These are phyloP conservation scores for Delonix regia DNA, from an alignment of 306 rosid species.

Conservation along the genomic window DNA sequence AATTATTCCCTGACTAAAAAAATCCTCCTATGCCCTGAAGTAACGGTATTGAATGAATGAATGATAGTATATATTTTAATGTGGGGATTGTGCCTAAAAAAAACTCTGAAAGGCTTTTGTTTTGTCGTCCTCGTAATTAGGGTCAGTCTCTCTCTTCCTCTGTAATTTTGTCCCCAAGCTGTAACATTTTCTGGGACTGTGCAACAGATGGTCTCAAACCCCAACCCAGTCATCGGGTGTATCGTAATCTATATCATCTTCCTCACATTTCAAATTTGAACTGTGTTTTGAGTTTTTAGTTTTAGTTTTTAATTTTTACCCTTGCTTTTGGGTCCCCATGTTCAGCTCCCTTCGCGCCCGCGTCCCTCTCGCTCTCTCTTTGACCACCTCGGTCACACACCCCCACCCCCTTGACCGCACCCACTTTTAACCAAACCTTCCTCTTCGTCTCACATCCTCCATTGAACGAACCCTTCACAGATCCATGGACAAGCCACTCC, in stretches of 20 bases:
- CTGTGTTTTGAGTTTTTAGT: not conserved
- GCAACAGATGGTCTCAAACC: constrained; percentile 47
- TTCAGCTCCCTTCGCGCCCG: constrained; percentile 49
- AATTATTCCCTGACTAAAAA: no score
- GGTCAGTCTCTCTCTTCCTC: constrained; percentile 25
- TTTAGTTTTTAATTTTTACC: not conserved
- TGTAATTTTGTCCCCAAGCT: constrained; percentile 54
- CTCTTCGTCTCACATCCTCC: not conserved
- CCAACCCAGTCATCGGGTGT: constrained; percentile 45
- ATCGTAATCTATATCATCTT: constrained; percentile 31
- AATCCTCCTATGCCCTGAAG: not conserved
- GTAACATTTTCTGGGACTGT: constrained; percentile 51
- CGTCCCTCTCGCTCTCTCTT: constrained; percentile 41
- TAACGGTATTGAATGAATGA: constrained; percentile 36
- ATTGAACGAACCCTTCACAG: not conserved
- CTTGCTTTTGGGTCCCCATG: constrained; percentile 44
- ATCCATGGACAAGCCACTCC: constrained; percentile 45
- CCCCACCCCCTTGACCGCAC: constrained; percentile 42
- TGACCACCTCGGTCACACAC: constrained; percentile 66
- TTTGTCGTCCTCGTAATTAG: constrained; percentile 60
- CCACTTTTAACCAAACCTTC: constrained; percentile 10
- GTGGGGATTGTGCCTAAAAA: constrained; percentile 22
- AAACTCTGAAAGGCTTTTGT: constrained; percentile 47
- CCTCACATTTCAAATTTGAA: constrained; percentile 56
- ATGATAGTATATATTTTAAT: not conserved